phyloP scores from a whole-genome alignment of 208 protist genomes.

The Leishmania tarentolae region DNA sequence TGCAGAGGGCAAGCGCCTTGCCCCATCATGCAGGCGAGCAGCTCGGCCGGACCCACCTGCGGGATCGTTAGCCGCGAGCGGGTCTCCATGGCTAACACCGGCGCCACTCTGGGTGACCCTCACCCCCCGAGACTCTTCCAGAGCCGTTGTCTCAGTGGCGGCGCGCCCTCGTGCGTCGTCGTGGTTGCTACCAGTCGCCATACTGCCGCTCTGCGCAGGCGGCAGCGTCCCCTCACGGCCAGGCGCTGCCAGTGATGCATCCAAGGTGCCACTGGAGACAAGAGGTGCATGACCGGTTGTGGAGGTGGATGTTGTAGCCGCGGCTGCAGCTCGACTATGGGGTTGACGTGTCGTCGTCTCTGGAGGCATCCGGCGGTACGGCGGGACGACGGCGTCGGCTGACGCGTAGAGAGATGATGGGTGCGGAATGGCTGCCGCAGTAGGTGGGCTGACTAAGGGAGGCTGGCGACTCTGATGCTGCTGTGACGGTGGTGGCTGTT shows the following conservation, averaged over 20 bases:
- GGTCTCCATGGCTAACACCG: not conserved
- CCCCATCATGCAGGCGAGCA: constrained; percentile 2
- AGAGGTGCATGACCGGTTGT: not conserved
- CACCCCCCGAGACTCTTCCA: constrained; percentile 1
- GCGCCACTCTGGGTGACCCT: not conserved
- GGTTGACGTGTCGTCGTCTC: constrained; percentile 13
- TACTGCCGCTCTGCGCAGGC: constrained; percentile 10
- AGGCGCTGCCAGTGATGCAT: not conserved
- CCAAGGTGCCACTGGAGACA: not conserved
- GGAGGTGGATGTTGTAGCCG: not conserved
- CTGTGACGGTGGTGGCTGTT: constrained; percentile 6
- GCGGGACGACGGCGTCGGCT: constrained; percentile 35
- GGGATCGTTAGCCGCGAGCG: constrained; percentile 5
- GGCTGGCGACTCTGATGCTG: constrained; percentile 23
- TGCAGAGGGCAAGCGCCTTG: not conserved
- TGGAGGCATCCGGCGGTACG: constrained; percentile 32
- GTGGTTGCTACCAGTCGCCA: constrained; percentile 3
- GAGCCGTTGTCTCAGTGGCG: not conserved
- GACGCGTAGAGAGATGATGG: constrained; percentile 7
- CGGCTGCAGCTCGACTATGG: constrained; percentile 14
- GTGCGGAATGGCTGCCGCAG: constrained; percentile 9
- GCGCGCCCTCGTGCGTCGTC: not conserved
- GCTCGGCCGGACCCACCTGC: not conserved
- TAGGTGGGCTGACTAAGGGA: constrained; percentile 32
- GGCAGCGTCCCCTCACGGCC: constrained; percentile 23